Evolutionary conservation across 1,284 basidiomycete species (phyloP).

Genomic region (Phellinidium pouzarii): DNA sequence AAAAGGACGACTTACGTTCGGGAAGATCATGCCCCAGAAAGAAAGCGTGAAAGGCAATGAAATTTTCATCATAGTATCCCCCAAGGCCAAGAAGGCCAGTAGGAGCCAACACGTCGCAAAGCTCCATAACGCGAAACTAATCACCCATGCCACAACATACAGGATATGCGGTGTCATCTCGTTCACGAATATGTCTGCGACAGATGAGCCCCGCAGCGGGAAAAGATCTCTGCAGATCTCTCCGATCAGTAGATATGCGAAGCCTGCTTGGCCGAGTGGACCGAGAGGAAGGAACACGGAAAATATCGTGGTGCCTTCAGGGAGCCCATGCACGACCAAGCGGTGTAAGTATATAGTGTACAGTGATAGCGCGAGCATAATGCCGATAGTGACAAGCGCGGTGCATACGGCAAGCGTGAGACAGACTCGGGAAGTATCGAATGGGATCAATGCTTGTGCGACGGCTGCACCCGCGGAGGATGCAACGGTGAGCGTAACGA

Average conservation of each 20-base stretch:
- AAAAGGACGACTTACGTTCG: conserved; percentile 39
- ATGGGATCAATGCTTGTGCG: conserved; percentile 40
- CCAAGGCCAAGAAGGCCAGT: neutral
- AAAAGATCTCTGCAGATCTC: conserved; percentile 28
- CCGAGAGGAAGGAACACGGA: conserved; percentile 43
- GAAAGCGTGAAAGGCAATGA: conserved; percentile 40
- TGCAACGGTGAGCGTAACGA: conserved; percentile 65
- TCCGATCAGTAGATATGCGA: conserved; percentile 35
- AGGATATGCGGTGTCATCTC: conserved; percentile 33
- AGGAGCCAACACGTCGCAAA: conserved; percentile 27
- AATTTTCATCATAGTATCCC: conserved; percentile 28
- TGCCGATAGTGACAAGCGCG: conserved; percentile 35
- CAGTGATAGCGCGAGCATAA: conserved; percentile 30
- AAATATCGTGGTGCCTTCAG: conserved; percentile 30
- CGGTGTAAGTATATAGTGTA: conserved; percentile 22
- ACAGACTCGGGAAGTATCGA: conserved; percentile 36
- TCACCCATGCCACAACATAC: conserved; percentile 35
- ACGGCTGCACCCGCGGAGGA: conserved; percentile 60
- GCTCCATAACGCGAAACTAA: conserved; percentile 47
- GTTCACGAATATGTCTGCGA: conserved; percentile 29
- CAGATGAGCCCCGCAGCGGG: conserved; percentile 29
- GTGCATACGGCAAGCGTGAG: conserved; percentile 45
- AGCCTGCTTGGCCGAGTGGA: conserved; percentile 39
- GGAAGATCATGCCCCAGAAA: conserved; percentile 57
- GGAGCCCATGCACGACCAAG: conserved; percentile 20